Conservation (phyloP, 2,329 filamentous ascomycete genomes). For the Cladosporium sp. region DNA sequence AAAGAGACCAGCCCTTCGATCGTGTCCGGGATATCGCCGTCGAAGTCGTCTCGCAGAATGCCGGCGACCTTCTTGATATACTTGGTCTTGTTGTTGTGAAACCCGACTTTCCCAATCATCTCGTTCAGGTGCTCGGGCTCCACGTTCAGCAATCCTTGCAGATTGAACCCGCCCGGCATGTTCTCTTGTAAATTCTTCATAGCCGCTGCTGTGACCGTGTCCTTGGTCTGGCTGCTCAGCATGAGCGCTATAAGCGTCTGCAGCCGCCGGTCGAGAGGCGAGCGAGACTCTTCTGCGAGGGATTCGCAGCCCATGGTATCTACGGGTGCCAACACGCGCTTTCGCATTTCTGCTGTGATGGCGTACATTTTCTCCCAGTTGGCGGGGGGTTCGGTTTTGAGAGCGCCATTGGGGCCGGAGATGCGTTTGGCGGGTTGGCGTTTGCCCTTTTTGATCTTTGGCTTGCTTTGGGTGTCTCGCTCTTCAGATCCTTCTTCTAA, state of each 20-base stretch:
- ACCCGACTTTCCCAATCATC: conserved; percentile 79
- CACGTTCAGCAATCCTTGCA: conserved; percentile 73
- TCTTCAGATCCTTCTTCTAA: conserved; percentile 16
- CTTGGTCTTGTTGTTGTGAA: conserved; percentile 91
- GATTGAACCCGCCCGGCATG: conserved; percentile 62
- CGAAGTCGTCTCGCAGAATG: conserved; percentile 66
- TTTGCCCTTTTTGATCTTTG: conserved; percentile 18
- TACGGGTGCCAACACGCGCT: conserved; percentile 69
- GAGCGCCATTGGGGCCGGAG: conserved; percentile 28
- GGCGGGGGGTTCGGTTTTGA: conserved; percentile 53
- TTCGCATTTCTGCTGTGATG: conserved; percentile 73
- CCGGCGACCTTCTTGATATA: conserved; percentile 72
- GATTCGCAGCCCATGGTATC: conserved; percentile 96
- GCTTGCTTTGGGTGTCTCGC: neutral
- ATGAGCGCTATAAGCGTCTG: conserved; percentile 85
- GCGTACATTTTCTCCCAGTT: conserved; percentile 83
- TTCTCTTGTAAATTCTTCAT: conserved; percentile 76
- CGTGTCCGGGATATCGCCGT: conserved; percentile 74
- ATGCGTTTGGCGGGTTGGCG: conserved; percentile 32
- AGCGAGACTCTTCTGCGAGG: conserved; percentile 54
- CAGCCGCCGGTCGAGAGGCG: conserved; percentile 63
- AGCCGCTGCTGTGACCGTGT: conserved; percentile 79
- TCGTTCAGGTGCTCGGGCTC: conserved; percentile 63
- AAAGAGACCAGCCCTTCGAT: conserved; percentile 71
- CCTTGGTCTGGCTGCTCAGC: conserved; percentile 90